phyloP scores from a whole-genome alignment of 352 stramenopile species.

The Pythium plurisporium region DNA sequence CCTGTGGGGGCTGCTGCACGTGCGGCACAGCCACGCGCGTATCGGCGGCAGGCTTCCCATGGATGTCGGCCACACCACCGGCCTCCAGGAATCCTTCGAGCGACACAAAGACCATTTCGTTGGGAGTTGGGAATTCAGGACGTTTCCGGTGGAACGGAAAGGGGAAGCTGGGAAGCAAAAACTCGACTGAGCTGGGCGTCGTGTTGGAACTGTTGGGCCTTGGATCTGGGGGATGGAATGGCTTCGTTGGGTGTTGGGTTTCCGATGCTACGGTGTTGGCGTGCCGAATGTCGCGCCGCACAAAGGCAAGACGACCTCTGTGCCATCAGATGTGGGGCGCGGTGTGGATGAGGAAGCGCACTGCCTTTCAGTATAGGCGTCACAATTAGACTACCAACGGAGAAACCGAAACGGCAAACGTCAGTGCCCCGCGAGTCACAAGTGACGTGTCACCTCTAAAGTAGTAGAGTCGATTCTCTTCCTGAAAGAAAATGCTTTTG shows the following conservation, averaged over 20 bases:
- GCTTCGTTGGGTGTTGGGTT: neutral
- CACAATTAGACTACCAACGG: slow-evolving; percentile 18
- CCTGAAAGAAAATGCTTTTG: no score
- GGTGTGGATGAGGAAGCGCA: slow-evolving; percentile 8
- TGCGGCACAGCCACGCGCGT: slow-evolving; percentile 1
- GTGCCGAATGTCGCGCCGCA: slow-evolving; percentile 10
- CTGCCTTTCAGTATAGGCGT: neutral
- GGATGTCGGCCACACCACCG: slow-evolving; percentile 17
- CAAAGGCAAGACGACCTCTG: slow-evolving; percentile 14
- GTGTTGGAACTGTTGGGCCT: neutral
- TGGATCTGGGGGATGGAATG: slow-evolving; percentile 2
- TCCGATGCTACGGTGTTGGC: neutral
- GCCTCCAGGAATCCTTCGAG: slow-evolving; percentile 63
- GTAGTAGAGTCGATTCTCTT: no score
- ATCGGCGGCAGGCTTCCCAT: neutral
- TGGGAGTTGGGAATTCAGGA: neutral
- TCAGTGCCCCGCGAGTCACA: slow-evolving; percentile 3
- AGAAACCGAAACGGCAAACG: slow-evolving; percentile 10
- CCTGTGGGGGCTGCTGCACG: slow-evolving; percentile 14
- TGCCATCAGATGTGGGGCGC: neutral
- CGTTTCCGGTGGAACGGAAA: no score
- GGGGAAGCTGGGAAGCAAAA: neutral
- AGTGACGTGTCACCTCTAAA: no score
- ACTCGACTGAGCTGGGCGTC: neutral
- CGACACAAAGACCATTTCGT: slow-evolving; percentile 76